phyloP scores from a whole-genome alignment of 1,284 basidiomycete genomes.

The Sporisorium iseilematis-ciliati region DNA sequence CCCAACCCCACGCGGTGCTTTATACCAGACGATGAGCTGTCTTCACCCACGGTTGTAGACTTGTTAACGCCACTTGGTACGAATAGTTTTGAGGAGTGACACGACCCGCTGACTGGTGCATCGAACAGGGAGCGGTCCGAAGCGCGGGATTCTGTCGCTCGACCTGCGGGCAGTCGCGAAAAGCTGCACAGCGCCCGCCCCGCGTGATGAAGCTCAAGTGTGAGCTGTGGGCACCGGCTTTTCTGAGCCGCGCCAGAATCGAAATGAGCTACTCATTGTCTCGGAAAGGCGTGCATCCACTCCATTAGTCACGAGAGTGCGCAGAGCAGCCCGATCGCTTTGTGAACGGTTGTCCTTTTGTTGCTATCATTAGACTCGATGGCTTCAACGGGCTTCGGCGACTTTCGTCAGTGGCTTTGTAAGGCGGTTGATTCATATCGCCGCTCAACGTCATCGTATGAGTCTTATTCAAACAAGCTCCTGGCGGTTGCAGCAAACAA shows the following conservation, averaged over 20 bases:
- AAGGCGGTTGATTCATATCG: background rate
- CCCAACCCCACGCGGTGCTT: background rate
- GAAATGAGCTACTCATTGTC: background rate
- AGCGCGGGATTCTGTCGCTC: background rate
- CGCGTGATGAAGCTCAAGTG: too few species aligned
- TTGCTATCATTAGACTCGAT: background rate
- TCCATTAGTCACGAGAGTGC: too few species aligned
- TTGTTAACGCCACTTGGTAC: background rate
- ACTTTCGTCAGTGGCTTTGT: conserved; percentile 5
- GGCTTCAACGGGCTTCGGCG: background rate
- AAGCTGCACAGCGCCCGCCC: too few species aligned
- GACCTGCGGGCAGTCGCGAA: background rate
- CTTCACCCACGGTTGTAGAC: background rate
- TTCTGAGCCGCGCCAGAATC: background rate
- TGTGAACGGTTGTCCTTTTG: too few species aligned
- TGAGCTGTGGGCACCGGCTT: too few species aligned
- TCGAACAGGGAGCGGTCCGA: background rate
- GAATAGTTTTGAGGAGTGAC: background rate
- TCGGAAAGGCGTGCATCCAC: background rate
- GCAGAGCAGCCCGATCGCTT: too few species aligned
- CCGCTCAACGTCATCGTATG: conserved; percentile 28
- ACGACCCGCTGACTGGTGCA: too few species aligned
- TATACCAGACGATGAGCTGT: background rate
- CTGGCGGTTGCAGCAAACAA: conserved; percentile 18
- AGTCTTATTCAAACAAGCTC: conserved; percentile 17